A percentile compares a stretch with the other conserved stretches of the same genome.
Evolutionary conservation across 495 filamentous ascomycete species (phyloP).

Genomic region (Talaromyces stipitatus): DNA sequence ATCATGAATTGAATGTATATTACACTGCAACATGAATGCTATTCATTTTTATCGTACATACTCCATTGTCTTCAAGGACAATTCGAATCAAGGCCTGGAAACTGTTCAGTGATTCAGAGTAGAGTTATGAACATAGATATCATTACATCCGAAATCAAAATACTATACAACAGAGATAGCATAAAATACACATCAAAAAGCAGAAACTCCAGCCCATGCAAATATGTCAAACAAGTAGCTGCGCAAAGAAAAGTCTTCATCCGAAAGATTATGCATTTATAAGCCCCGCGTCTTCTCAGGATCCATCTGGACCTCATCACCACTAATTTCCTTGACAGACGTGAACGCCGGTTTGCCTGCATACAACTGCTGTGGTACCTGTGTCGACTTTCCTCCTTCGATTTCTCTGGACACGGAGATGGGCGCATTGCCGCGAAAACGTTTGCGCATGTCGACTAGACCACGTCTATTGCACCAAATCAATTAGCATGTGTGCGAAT

Average conservation of each 20-base stretch:
- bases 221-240: not conserved
- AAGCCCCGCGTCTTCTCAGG: slow-evolving; percentile 42
- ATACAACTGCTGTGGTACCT: slow-evolving; percentile 55
- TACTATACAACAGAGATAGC: not conserved
- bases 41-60: not conserved
- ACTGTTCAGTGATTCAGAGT: not conserved
- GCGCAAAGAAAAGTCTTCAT: too few relatives aligned
- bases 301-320: slow-evolving; percentile 43
- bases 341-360: slow-evolving; percentile 67
- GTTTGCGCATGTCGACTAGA: slow-evolving; percentile 97
- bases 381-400: slow-evolving; percentile 40
- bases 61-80: not conserved
- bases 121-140: not conserved
- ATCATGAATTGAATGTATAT: slow-evolving; percentile 4
- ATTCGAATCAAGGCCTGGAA: too few relatives aligned
- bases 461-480: slow-evolving; percentile 48
- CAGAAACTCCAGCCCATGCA: not conserved
- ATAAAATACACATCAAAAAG: not conserved
- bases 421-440: slow-evolving; percentile 93
- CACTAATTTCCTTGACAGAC: slow-evolving; percentile 39
- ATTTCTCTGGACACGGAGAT: slow-evolving; percentile 57
- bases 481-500: slow-evolving; percentile 3
- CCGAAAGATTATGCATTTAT: not conserved
- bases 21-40: not conserved
- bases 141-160: not conserved